A percentile compares a stretch with the other conserved stretches of the same genome.
Evolutionary conservation across 2,329 filamentous ascomycete species (phyloP).

Genomic region (Hypomyces rosellus): DNA sequence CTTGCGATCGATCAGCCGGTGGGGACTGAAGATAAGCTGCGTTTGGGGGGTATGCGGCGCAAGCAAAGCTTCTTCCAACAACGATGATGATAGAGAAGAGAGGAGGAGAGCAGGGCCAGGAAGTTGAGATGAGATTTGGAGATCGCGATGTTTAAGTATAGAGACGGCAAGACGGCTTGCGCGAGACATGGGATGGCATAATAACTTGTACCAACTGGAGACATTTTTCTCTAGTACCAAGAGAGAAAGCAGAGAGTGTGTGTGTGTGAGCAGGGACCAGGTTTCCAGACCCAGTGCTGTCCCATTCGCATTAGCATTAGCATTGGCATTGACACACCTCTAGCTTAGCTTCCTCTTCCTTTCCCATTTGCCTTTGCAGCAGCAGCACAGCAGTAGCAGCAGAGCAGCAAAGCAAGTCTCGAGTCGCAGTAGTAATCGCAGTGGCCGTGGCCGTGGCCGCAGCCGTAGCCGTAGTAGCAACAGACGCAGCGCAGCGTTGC

Average conservation of each 20-base stretch:
- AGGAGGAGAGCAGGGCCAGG: not conserved
- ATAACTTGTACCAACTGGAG: no score
- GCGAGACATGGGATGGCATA: constrained; percentile 6
- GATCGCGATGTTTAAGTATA: constrained; percentile 12
- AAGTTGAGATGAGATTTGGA: constrained; percentile 4
- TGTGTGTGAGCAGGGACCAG: constrained; percentile 7
- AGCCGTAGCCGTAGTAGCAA: no score
- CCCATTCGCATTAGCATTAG: no score
- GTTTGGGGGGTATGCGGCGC: not conserved
- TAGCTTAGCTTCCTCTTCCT: no score
- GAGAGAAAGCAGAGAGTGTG: not conserved
- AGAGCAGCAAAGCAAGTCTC: no score
- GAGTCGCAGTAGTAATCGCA: no score
- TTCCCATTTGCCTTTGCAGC: no score
- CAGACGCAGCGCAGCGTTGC: no score
- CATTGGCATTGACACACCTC: no score
- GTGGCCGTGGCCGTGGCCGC: no score
- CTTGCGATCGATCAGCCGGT: not conserved
- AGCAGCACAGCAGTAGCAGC: no score
- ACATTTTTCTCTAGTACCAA: not conserved
- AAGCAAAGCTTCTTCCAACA: constrained; percentile 8
- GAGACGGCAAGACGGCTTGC: not conserved
- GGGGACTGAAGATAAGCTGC: constrained; percentile 1
- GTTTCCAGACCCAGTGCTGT: constrained; percentile 1
- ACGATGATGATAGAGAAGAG: constrained; percentile 6